Percentiles rank a stretch among this genome's conserved stretches.
Conservation (phyloP, 192 early-diverging fungal species). For the Coemansia sp. region DNA sequence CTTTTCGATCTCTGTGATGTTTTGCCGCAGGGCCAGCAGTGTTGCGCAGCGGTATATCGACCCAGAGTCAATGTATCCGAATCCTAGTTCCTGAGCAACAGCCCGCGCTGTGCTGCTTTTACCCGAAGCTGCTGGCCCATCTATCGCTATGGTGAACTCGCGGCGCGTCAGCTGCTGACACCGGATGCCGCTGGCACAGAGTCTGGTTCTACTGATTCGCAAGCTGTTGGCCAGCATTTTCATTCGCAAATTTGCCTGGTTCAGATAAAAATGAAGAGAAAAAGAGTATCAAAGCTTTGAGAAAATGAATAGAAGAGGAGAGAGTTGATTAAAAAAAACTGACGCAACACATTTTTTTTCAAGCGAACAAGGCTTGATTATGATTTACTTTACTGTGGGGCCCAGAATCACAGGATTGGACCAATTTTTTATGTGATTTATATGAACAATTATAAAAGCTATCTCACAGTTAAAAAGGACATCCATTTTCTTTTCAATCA, state of each 20-base stretch:
- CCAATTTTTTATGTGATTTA: too few relatives aligned
- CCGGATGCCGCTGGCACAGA: not conserved
- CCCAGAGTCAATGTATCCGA: conserved; percentile 76
- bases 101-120: conserved; percentile 77
- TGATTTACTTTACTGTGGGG: too few relatives aligned
- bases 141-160: conserved; percentile 64
- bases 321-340: too few relatives aligned
- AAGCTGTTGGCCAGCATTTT: not conserved
- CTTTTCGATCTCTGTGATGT: conserved; percentile 12
- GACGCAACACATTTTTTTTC: too few relatives aligned
- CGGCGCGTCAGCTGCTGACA: conserved; percentile 10
- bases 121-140: conserved; percentile 78
- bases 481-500: too few relatives aligned
- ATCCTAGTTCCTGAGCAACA: conserved; percentile 62
- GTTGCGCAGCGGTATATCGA: conserved; percentile 60
- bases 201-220: not conserved
- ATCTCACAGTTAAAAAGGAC: too few relatives aligned
- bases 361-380: too few relatives aligned
- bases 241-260: not conserved
- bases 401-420: too few relatives aligned
- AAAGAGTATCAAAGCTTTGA: too few relatives aligned
- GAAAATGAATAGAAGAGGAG: too few relatives aligned
- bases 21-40: conserved; percentile 28
- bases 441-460: too few relatives aligned
- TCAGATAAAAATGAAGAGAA: too few relatives aligned